Evolutionary conservation across 2,329 filamentous ascomycete genomes (phyloP).

Genomic region (Sporothrix curviconia): DNA sequence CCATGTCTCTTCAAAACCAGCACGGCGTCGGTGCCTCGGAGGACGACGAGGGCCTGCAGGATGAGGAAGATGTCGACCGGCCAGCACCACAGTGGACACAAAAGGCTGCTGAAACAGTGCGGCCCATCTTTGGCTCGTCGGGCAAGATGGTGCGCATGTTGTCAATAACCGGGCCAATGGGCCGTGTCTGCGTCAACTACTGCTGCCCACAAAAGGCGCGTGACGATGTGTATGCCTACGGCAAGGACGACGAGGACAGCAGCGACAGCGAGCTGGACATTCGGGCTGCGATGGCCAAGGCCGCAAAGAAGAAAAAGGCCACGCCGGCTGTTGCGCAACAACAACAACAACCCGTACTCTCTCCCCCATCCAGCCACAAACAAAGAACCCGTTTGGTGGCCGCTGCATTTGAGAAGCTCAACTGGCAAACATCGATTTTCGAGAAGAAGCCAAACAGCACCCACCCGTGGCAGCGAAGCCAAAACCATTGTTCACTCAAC

Average conservation of each 20-base stretch:
- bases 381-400: slow-evolving; percentile 62
- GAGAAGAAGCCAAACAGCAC: slow-evolving; percentile 32
- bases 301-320: slow-evolving; percentile 47
- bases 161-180: slow-evolving; percentile 66
- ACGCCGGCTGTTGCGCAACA: slow-evolving; percentile 26
- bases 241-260: slow-evolving; percentile 36
- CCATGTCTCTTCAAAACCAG: slow-evolving; percentile 70
- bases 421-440: slow-evolving; percentile 56
- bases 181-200: slow-evolving; percentile 31
- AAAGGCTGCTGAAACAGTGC: slow-evolving; percentile 43
- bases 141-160: slow-evolving; percentile 61
- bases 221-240: slow-evolving; percentile 30
- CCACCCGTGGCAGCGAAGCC: slow-evolving; percentile 17
- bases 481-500: neutral
- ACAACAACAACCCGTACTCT: slow-evolving; percentile 20
- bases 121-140: slow-evolving; percentile 44
- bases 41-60: slow-evolving; percentile 31
- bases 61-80: slow-evolving; percentile 40
- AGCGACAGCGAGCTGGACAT: slow-evolving; percentile 79
- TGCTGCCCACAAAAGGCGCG: neutral
- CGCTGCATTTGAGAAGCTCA: slow-evolving; percentile 85
- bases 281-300: slow-evolving; percentile 65
- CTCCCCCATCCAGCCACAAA: slow-evolving; percentile 39
- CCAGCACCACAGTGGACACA: slow-evolving; percentile 51
- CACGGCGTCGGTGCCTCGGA: slow-evolving; percentile 33